Evolutionary conservation across 257 asterid species (phyloP).

Genomic region (Solanum infundibuliforme): DNA sequence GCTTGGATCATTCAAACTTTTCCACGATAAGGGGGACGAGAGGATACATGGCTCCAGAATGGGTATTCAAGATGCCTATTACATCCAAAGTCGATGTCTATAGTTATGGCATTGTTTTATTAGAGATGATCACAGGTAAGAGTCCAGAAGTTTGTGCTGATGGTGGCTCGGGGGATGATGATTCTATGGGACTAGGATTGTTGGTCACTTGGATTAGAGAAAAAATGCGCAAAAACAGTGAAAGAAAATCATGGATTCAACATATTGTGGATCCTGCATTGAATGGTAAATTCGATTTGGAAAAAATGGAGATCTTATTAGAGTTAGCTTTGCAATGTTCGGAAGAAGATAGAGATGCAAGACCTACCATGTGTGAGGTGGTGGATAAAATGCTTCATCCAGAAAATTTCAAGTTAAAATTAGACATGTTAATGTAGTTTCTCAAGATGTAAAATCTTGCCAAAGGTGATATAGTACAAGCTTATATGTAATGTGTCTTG

Average conservation of each 20-base stretch:
- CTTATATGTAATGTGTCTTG: background rate
- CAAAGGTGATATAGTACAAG: background rate
- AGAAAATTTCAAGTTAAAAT: background rate
- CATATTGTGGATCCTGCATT: slow-evolving; percentile 17
- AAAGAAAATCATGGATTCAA: background rate
- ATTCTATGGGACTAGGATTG: slow-evolving; percentile 5
- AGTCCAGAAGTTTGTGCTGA: background rate
- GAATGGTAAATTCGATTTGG: slow-evolving; percentile 7
- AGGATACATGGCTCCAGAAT: slow-evolving; percentile 52
- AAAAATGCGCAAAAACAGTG: background rate
- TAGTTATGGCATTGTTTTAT: slow-evolving; percentile 30
- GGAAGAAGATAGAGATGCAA: slow-evolving; percentile 17
- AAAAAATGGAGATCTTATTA: slow-evolving; percentile 9
- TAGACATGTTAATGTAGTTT: background rate
- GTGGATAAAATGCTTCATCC: slow-evolving; percentile 12
- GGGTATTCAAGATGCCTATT: slow-evolving; percentile 26
- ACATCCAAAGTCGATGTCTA: slow-evolving; percentile 40
- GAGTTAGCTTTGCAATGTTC: slow-evolving; percentile 22
- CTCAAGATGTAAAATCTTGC: background rate
- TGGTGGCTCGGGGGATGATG: background rate
- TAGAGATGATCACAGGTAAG: slow-evolving; percentile 27
- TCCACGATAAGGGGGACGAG: slow-evolving; percentile 29
- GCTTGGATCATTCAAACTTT: background rate
- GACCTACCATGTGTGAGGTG: slow-evolving; percentile 31
- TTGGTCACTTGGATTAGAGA: slow-evolving; percentile 20